Conservation (phyloP, 208 protist genomes). For the Kentomonas sorsogonicus region DNA sequence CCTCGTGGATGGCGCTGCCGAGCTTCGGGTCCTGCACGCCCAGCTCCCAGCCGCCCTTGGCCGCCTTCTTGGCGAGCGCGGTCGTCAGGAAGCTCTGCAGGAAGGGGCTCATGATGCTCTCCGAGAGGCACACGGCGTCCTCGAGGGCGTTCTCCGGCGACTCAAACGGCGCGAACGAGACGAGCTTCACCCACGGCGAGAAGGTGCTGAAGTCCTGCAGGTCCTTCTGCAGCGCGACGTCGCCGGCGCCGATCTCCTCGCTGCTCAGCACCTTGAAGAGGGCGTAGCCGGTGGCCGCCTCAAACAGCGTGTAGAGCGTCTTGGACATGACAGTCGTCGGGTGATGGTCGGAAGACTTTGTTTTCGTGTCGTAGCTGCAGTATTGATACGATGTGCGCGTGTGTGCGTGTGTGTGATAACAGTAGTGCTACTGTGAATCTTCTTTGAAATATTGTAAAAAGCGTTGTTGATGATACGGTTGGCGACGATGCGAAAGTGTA, state of each 20-base stretch:
- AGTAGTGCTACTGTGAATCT: too few species aligned
- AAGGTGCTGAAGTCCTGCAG: slow-evolving; percentile 93
- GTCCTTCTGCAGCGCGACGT: slow-evolving; percentile 89
- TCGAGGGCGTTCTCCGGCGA: slow-evolving; percentile 97
- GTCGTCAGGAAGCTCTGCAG: slow-evolving; percentile 93
- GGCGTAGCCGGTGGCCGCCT: slow-evolving; percentile 96
- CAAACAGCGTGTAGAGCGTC: slow-evolving; percentile 92
- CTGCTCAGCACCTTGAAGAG: slow-evolving; percentile 93
- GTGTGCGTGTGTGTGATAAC: too few species aligned
- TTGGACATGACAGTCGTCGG: slow-evolving; percentile 89
- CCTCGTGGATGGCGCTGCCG: slow-evolving; percentile 92
- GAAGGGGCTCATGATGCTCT: slow-evolving; percentile 90
- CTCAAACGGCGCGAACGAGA: slow-evolving; percentile 95
- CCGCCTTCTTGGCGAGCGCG: slow-evolving; percentile 92
- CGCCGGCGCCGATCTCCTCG: slow-evolving; percentile 93
- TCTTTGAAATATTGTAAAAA: too few species aligned
- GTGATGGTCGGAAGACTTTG: too few species aligned
- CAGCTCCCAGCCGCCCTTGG: slow-evolving; percentile 85
- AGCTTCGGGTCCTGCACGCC: slow-evolving; percentile 95
- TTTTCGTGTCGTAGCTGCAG: too few species aligned
- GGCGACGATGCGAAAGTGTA: too few species aligned
- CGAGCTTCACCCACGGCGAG: slow-evolving; percentile 92
- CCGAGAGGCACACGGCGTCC: slow-evolving; percentile 96
- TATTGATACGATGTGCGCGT: too few species aligned
- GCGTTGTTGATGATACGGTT: too few species aligned